Base-by-base conservation (phyloP, 441 rosid species). In the Melastoma candidum region DNA sequence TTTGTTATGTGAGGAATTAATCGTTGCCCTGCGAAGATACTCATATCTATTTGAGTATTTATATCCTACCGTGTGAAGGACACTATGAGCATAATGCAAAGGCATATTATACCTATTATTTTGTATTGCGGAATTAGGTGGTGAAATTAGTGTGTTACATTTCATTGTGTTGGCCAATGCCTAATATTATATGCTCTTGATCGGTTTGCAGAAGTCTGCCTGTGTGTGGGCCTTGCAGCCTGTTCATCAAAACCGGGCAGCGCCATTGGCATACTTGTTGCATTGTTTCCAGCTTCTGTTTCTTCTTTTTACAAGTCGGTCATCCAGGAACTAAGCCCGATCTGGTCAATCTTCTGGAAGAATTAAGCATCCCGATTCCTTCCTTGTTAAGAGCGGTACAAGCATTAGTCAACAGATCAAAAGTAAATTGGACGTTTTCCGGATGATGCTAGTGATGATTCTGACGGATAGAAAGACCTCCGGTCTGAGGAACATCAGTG, bases 341-440 rank as follows among this genome's bases (percentile, higher is more conserved):
- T 77, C 63, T 47, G 78, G 88, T 26, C 77, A 82, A 60, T 82
- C 88, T 59, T 78, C 83, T 12, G 88, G 81, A 47, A 73, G 81
- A 64, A 77, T 82, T 49, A 78, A 67, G 63, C 78, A 75, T 58
- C 85, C 84, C 56, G 72, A 50, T 12, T 66, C 83, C 2, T 62
- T 77, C 22, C 22, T 17, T 17, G 26, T 52, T 82, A 61, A 72
- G 66, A 54, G 81, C 84, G 48, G 88, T 71, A 54, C 56, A 69
- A 55, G 64, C 77, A 47, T 70, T 79, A 68, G 60, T 82, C 22
- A 53, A 58, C 14, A 59, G 12, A 12, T 71, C 79, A 26, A 71
- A 77, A 41, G 84, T 79, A 48, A 71, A 78, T 82, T 48, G 84
- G 68, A 47, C 75, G 78, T 45, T 79, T 82, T 53, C 84, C 83